A percentile compares a stretch with the other conserved stretches of the same genome.
Evolutionary conservation across 1,139 yeast genomes (phyloP).

Genomic region (Candida pseudocylindracea): DNA sequence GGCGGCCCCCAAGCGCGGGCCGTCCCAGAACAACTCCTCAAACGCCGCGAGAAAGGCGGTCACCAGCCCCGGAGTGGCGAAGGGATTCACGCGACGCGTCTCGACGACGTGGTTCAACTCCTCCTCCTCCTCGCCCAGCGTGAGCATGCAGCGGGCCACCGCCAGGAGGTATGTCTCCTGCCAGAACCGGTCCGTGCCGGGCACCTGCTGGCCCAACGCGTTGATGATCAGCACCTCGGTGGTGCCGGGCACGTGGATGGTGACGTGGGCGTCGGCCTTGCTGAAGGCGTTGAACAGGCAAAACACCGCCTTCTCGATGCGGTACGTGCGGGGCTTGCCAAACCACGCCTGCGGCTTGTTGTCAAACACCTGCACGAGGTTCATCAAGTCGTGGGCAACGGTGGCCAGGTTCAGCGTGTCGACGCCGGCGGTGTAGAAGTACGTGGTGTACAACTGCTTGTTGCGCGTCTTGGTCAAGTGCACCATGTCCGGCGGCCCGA

Average conservation of each 20-base stretch:
- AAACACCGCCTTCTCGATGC: conserved; percentile 41
- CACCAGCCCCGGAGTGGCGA: conserved; percentile 23
- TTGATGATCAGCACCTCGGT: conserved; percentile 23
- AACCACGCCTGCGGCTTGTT: conserved; percentile 33
- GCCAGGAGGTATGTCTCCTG: conserved; percentile 49
- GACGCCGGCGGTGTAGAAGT: conserved; percentile 31
- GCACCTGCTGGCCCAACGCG: conserved; percentile 18
- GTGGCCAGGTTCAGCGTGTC: conserved; percentile 36
- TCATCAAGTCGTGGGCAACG: conserved; percentile 53
- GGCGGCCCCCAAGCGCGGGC: conserved; percentile 41
- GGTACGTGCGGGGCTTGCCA: conserved; percentile 51
- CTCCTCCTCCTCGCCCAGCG: conserved; percentile 39
- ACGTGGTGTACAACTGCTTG: conserved; percentile 13
- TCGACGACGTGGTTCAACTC: conserved; percentile 26
- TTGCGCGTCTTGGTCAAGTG: no score
- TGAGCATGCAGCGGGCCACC: conserved; percentile 43
- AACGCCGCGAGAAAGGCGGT: conserved; percentile 35
- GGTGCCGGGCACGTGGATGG: conserved; percentile 24
- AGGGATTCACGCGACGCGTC: conserved; percentile 28
- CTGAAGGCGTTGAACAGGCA: conserved; percentile 27
- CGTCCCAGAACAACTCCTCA: conserved; percentile 42
- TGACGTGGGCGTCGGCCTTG: conserved; percentile 9
- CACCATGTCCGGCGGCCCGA: no score
- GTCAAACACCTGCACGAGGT: conserved; percentile 21
- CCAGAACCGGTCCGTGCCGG: conserved; percentile 23